Percentiles rank a stretch among this genome's conserved stretches.
phyloP scores from a whole-genome alignment of 345 rosid genomes.

The Populus simonii region DNA sequence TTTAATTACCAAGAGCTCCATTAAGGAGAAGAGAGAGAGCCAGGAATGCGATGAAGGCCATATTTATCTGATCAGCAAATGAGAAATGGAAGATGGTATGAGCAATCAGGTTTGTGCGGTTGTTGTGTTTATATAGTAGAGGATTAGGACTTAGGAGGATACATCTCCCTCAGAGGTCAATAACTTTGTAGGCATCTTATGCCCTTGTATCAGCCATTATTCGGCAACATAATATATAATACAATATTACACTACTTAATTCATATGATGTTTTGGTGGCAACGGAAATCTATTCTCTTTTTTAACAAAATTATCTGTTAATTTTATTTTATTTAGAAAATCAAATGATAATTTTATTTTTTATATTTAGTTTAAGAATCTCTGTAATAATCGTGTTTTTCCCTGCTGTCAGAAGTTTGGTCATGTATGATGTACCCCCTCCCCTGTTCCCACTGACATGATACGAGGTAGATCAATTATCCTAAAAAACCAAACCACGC shows the following conservation, averaged over 20 bases:
- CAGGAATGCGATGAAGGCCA: constrained; percentile 17
- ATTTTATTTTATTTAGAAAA: no score
- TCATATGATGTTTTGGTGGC: neutral
- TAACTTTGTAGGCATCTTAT: no score
- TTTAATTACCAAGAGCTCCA: constrained; percentile 27
- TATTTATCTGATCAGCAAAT: neutral
- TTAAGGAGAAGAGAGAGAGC: constrained; percentile 25
- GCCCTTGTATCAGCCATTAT: neutral
- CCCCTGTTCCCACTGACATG: constrained; percentile 53
- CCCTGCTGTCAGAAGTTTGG: constrained; percentile 30
- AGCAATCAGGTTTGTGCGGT: neutral
- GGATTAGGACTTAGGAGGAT: neutral
- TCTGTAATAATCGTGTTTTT: constrained; percentile 36
- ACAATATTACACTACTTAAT: no score
- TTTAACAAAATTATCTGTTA: no score
- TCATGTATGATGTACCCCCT: no score
- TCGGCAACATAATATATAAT: neutral
- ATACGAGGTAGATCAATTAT: constrained; percentile 57
- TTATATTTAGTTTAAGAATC: no score
- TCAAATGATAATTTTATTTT: no score
- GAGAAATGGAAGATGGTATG: neutral
- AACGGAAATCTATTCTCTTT: neutral
- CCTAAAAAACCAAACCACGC: constrained; percentile 62
- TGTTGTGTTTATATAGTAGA: neutral
- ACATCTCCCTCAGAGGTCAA: neutral